Conservation (phyloP, 495 filamentous ascomycete species). For the Podospora pseudopauciseta region DNA sequence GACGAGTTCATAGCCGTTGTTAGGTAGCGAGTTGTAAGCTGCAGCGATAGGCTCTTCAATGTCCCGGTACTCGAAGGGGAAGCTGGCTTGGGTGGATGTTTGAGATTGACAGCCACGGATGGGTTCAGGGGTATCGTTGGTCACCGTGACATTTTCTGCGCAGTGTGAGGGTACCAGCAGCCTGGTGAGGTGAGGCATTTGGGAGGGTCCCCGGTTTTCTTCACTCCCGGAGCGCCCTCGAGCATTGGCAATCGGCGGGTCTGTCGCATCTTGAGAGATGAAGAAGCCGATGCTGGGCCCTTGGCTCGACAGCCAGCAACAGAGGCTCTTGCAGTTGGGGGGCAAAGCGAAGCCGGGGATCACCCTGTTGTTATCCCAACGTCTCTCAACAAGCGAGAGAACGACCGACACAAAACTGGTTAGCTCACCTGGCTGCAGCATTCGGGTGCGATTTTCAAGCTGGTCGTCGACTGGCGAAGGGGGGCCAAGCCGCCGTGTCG, state of each 20-base stretch:
- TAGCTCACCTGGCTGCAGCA: background rate
- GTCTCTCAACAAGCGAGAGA: background rate
- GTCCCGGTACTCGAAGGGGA: background rate
- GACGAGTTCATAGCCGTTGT: background rate
- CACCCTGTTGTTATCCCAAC: background rate
- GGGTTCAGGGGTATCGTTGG: background rate
- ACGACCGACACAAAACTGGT: background rate
- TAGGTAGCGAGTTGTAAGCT: background rate
- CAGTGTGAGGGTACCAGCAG: background rate
- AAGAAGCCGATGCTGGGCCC: constrained; percentile 2
- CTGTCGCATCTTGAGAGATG: background rate
- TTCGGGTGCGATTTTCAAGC: background rate
- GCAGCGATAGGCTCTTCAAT: background rate
- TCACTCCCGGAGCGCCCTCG: background rate
- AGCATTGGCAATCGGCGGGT: background rate
- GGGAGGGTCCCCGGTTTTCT: background rate
- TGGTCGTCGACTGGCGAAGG: background rate
- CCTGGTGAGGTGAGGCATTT: background rate
- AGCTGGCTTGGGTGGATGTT: background rate
- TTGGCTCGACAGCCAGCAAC: background rate
- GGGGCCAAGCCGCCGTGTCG: background rate
- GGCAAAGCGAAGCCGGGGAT: constrained; percentile 1
- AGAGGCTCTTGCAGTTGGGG: background rate
- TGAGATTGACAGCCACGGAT: background rate
- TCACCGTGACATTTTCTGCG: background rate